These are phyloP conservation scores for Penicillium sp. DNA, from an alignment of 2,329 filamentous ascomycete genomes.

Conservation along the genomic window DNA sequence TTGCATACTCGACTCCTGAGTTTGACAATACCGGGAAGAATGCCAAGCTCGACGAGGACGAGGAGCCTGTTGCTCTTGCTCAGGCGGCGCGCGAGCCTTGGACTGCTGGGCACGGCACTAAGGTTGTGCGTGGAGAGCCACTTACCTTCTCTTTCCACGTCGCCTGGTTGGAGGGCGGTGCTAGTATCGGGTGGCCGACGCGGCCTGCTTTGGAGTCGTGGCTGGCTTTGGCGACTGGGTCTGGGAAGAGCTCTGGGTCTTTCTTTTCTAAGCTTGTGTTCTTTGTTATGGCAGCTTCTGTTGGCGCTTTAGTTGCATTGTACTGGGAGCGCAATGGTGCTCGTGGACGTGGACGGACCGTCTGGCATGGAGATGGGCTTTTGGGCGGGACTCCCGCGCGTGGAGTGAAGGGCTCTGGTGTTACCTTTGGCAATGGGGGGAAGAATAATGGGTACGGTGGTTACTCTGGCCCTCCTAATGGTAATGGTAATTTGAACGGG, in stretches of 20 bases:
- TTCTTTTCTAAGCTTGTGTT: constrained; percentile 29
- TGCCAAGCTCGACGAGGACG: constrained; percentile 16
- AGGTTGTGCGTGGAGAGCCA: constrained; percentile 78
- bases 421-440: constrained; percentile 48
- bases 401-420: constrained; percentile 39
- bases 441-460: constrained; percentile 50
- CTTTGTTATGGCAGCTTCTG: constrained; percentile 30
- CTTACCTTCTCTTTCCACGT: constrained; percentile 71
- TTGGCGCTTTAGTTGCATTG: constrained; percentile 30
- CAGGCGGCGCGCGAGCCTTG: constrained; percentile 40
- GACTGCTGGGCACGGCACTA: constrained; percentile 45
- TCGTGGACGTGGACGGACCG: constrained; percentile 16
- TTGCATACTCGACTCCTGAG: constrained; percentile 75
- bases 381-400: constrained; percentile 39
- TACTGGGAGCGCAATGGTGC: constrained; percentile 31
- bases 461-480: constrained; percentile 39
- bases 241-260: constrained; percentile 6
- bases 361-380: constrained; percentile 41
- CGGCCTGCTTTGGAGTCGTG: constrained; percentile 14
- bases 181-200: constrained; percentile 30
- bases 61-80: constrained; percentile 39
- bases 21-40: constrained; percentile 44
- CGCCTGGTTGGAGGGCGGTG: constrained; percentile 55
- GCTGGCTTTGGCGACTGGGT: constrained; percentile 8
- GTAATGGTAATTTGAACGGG: constrained; percentile 15